These are phyloP conservation scores for Suhomyces chickasaworum DNA, from an alignment of 1,139 yeast genomes.

Conservation along the genomic window DNA sequence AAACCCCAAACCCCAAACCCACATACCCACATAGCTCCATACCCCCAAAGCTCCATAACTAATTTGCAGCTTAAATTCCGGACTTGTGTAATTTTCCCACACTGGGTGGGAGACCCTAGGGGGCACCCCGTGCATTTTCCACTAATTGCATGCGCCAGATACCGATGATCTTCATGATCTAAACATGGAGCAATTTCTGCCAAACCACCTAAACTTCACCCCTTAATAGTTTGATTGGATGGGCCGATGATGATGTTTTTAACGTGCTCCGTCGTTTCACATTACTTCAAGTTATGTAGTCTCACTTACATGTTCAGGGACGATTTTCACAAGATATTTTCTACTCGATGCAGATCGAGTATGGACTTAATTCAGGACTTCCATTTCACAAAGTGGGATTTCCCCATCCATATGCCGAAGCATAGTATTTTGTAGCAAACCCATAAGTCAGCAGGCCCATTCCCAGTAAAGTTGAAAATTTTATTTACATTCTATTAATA, in stretches of 20 bases:
- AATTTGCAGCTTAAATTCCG: neutral
- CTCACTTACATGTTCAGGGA: no score
- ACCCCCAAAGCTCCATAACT: no score
- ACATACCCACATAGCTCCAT: constrained; percentile 74
- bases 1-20: constrained; percentile 95
- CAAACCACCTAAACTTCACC: neutral
- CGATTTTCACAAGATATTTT: no score
- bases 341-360: neutral
- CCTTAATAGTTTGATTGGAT: neutral
- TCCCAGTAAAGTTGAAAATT: neutral
- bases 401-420: neutral
- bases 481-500: no score
- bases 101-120: no score
- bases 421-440: neutral
- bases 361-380: neutral
- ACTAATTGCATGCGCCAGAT: neutral
- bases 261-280: no score
- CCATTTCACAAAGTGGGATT: neutral
- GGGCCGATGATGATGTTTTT: neutral
- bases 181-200: neutral
- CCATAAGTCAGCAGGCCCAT: neutral
- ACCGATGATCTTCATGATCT: neutral
- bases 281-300: no score
- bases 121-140: neutral
- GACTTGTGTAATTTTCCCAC: neutral